Evolutionary conservation across 1,284 basidiomycete genomes (phyloP), one percentile per base, ranked within the genome.

Genomic region (Somion occarium): DNA sequence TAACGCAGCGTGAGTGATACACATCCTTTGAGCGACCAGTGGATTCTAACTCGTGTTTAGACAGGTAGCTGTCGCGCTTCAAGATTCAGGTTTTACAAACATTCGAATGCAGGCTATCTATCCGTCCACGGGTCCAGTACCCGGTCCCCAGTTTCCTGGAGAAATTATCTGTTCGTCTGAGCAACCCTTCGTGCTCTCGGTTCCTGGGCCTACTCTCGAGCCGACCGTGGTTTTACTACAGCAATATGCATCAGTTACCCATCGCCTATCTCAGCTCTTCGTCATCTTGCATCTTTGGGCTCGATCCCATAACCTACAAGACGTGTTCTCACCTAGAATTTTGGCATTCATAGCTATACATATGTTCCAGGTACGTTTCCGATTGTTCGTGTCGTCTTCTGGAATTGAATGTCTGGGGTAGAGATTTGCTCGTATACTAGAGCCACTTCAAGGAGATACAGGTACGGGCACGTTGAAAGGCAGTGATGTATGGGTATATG

Each of bases 361-460:
- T 1, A 37, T 24, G n/a, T 27, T 54, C 18, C 55, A 55, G 48
- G 55, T 55, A 22, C 30, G 30, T 15, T n/a, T n/a, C n/a, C n/a
- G n/a, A n/a, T n/a, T n/a, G n/a, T n/a, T n/a, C n/a, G n/a, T n/a
- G n/a, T n/a, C n/a, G n/a, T n/a, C n/a, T n/a, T n/a, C n/a, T n/a
- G n/a, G n/a, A n/a, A n/a, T n/a, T n/a, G n/a, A n/a, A n/a, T n/a
- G n/a, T n/a, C n/a, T n/a, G n/a, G n/a, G n/a, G n/a, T n/a, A n/a
- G n/a, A n/a, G n/a, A n/a, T n/a, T n/a, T n/a, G n/a, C n/a, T n/a
- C n/a, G n/a, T n/a, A n/a, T n/a, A n/a, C n/a, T n/a, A n/a, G n/a
- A n/a, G n/a, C n/a, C n/a, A n/a, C n/a, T n/a, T n/a, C n/a, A n/a
- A n/a, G n/a, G n/a, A n/a, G n/a, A n/a, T n/a, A 7, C 30, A 34